Evolutionary conservation across 805 yeast species (phyloP), one percentile per base, ranked within the genome.

Genomic region (Wickerhamiella dianesei): DNA sequence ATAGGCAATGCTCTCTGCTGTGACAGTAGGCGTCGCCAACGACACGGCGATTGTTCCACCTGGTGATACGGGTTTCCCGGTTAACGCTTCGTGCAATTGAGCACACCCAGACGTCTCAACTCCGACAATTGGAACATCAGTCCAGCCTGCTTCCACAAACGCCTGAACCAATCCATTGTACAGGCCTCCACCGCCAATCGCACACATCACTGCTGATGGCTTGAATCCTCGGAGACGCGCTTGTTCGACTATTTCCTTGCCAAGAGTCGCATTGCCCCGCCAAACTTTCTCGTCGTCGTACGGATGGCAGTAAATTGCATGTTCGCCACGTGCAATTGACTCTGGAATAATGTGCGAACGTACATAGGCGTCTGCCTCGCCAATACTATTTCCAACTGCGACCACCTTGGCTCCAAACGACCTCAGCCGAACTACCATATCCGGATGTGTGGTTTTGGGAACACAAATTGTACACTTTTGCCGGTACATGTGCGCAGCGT

Each of bases 121-220:
- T 19, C 72, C 71, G 18, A 72, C 53, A 2, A 73, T 59, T 48
- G 73, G 54, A 14, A 51, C 54, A 21, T 48, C 48, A 12, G 22
- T 37, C 56, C 60, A 63, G 3, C 51, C 48, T 6, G 75, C 61
- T 49, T 87, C 73, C 61, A 81, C 80, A 62, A 87, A 64, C 56
- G 88, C 89, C 1, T 82, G 69, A 35, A 82, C 88, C 29, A 88
- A 70, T 58, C 96, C 96, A 3, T 89, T 76, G 57, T 80, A 74
- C 50, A 88, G 70, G 37, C 96, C 96, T 56, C 95, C 96, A 51
- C 96, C 96, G 51, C 96, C 96, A 42, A 84, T 86, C 4, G 96
- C 88, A 48, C 86, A 76, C 55, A 86, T 82, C 1, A 88, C 79
- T 2, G 95, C 96, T 52, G 74, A 76, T 49, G 89, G 73, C 52